Percentiles rank a stretch among this genome's conserved stretches.
Evolutionary conservation across 169 alveolate species (phyloP).

Genomic region (Eimeria acervulina): DNA sequence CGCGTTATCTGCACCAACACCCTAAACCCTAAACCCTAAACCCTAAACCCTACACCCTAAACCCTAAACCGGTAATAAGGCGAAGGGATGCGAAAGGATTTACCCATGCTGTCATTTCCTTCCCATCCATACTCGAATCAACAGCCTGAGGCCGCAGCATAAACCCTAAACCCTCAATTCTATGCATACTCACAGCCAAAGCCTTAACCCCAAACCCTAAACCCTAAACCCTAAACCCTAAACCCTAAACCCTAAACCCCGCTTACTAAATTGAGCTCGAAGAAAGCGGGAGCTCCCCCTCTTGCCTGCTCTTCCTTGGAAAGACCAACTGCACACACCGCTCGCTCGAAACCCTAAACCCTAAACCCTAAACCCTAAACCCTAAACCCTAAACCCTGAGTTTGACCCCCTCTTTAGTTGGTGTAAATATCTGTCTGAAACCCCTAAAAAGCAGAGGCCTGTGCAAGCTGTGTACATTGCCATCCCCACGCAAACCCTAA

Average conservation of each 20-base stretch:
- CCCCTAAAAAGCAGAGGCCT: too few relatives aligned
- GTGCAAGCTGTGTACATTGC: not conserved
- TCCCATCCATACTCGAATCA: conserved; percentile 31
- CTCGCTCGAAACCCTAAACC: conserved; percentile 37
- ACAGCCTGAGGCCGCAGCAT: conserved; percentile 4
- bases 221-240: conserved; percentile 7
- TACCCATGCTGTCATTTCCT: conserved; percentile 41
- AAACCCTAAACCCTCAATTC: conserved; percentile 11
- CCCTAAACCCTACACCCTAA: conserved; percentile 11
- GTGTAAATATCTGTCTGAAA: not conserved
- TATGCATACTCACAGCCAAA: not conserved
- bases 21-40: conserved; percentile 42
- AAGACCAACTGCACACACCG: conserved; percentile 3
- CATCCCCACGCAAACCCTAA: not conserved
- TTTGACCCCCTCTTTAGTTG: not conserved
- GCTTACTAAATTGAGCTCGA: conserved; percentile 29
- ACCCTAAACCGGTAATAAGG: not conserved
- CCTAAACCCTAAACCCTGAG: not conserved
- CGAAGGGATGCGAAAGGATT: not conserved
- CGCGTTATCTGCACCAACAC: conserved; percentile 47
- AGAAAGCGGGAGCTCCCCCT: conserved; percentile 7
- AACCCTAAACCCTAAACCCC: conserved; percentile 1
- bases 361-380: conserved; percentile 29
- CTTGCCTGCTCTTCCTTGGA: not conserved
- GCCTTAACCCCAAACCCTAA: not conserved